These are phyloP conservation scores for Termitomyces sp. DNA, from an alignment of 768 basidiomycete genomes.

Conservation along the genomic window DNA sequence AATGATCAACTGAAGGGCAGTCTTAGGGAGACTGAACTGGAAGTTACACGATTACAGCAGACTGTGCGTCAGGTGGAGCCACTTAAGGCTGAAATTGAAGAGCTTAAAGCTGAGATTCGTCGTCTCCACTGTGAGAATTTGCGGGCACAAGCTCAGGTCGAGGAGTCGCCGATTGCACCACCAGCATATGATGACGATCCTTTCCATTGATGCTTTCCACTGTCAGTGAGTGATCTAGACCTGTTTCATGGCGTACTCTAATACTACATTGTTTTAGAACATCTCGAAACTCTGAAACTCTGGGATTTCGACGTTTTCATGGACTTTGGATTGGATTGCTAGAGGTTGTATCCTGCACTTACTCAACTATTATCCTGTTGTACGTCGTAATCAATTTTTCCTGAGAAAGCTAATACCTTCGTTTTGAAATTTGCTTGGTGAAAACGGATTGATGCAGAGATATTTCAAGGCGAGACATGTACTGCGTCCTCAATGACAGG, in stretches of 20 bases:
- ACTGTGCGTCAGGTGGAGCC: constrained; percentile 3
- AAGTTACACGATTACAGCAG: constrained; percentile 4
- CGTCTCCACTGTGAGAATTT: constrained; percentile 8
- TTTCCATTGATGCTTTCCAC: not conserved
- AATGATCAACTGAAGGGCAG: constrained; percentile 28
- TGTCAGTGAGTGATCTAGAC: not conserved
- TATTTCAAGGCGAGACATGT: no score
- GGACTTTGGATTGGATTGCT: not conserved
- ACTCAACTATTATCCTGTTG: not conserved
- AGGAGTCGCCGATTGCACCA: constrained; percentile 10
- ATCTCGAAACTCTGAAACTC: not conserved
- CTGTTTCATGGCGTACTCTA: not conserved
- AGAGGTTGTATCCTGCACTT: not conserved
- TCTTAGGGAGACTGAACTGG: constrained; percentile 18
- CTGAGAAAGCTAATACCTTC: not conserved
- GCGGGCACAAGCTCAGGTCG: not conserved
- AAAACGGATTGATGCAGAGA: no score
- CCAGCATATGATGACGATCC: constrained; percentile 14
- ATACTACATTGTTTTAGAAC: not conserved
- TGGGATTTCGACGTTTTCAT: not conserved
- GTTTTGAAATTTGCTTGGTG: not conserved
- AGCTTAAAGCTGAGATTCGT: constrained; percentile 10
- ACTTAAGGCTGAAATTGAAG: constrained; percentile 6
- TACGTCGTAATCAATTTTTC: not conserved
- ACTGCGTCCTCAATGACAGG: no score